Evolutionary conservation across 1,284 basidiomycete species (phyloP), one percentile per base, ranked within the genome.

Genomic region (Apiotrichum siamense): DNA sequence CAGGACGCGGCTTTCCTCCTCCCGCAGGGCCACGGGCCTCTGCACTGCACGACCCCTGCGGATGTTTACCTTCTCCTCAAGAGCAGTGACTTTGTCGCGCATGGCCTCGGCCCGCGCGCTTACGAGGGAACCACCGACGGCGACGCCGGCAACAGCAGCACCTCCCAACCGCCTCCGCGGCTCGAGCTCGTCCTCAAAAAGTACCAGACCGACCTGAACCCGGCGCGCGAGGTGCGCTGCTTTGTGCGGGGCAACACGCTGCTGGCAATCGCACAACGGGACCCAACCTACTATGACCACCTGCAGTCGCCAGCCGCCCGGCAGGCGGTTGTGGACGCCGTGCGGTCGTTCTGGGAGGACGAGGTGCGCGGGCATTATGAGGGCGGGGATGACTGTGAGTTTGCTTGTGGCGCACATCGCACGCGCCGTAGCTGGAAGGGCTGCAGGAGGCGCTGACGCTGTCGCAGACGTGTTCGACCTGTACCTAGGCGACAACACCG

Each of bases 21-120:
- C 2, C 86, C 69, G n/a, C 68, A 68, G 42, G 63, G 90, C 2
- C 79, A 87, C n/a, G 83, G 86, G 1, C 89, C 87, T 0, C 76
- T 97, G 35, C 86, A 86, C 73, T 97, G 93, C 71, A 84, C 82
- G 7, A 82, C 83, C 1, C 90, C 92, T 0, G 82, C 86, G 4
- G 94, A 98, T 61, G 84, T 97, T 24, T 97, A 97, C 70, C 79
- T 97, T 40, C 76, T 96, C 0, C 80, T 98, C 58, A 98, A 98
- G 73, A 88, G 88, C 3, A 91, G 88, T 42, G 89, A 97, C 68
- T 96, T 96, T 61, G 78, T 91, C 40, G 79, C 81, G 7, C 87
- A 94, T 59, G 93, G 93, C 66, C 70, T 94, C 4, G 80, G 79
- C 57, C 77, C 77, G n/a, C 47, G 60, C 18, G 67, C 64, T 3